These are phyloP conservation scores for Blastomyces emzantsi DNA, from an alignment of 2,329 filamentous ascomycete genomes.

Conservation along the genomic window DNA sequence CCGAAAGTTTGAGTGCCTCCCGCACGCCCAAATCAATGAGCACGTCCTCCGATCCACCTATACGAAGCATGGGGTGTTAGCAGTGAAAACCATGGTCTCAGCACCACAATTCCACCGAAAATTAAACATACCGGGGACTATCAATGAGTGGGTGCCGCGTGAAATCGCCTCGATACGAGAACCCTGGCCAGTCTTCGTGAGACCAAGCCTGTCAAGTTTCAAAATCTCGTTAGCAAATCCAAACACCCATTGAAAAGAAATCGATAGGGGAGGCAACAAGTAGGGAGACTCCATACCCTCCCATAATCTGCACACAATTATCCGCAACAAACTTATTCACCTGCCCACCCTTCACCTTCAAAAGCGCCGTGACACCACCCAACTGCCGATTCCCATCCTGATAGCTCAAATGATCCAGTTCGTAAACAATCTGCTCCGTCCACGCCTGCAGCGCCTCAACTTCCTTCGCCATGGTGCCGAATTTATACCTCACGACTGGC, in stretches of 20 bases:
- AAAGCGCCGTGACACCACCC: constrained; percentile 7
- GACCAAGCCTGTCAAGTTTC: constrained; percentile 8
- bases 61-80: not conserved
- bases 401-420: constrained; percentile 8
- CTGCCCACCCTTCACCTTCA: constrained; percentile 10
- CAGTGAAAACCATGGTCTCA: not conserved
- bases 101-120: not conserved
- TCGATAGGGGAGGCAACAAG: not conserved
- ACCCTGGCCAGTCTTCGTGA: constrained; percentile 14
- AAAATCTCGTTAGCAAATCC: not conserved
- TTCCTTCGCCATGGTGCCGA: constrained; percentile 5
- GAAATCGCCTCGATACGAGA: constrained; percentile 14
- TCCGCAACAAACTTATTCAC: constrained; percentile 11
- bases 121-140: constrained; percentile 10
- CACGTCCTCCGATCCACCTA: constrained; percentile 16
- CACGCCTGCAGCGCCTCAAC: constrained; percentile 6
- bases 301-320: constrained; percentile 14
- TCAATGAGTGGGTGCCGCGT: constrained; percentile 10
- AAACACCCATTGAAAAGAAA: not conserved
- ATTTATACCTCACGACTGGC: constrained; percentile 53
- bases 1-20: constrained; percentile 13
- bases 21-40: constrained; percentile 15
- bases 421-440: constrained; percentile 8
- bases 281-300: constrained; percentile 7
- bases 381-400: constrained; percentile 6